Base-by-base conservation (phyloP, 2,329 filamentous ascomycete genomes). In the Myotisia sp. region DNA sequence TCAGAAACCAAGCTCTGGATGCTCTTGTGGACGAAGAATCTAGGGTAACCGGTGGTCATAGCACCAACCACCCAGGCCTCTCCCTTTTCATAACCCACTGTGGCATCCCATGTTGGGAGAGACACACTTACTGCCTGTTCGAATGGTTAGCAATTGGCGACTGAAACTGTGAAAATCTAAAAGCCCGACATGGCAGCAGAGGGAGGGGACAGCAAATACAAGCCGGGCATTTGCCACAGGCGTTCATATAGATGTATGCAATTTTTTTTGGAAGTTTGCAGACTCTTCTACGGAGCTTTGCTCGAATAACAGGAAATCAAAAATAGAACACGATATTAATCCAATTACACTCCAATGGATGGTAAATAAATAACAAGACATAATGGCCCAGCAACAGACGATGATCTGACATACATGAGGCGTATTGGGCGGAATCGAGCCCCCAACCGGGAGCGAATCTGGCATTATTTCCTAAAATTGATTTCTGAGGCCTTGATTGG, bases 41-140 rank as follows among this genome's bases (percentile, higher is more conserved):
- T 73, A 40, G 90, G 90, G 57, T 98, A 98, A 22, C 90, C 90
- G 28, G 81, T 92, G 44, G 73, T 69, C 85, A 98, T 79, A 52
- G 76, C 79, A 42, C 69, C 71, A 12, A 90, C 44, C n/a, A 98
- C 82, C 78, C 83, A 90, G 37, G 76, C 65, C 53, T 92, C 71
- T 33, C 85, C 87, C 57, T 98, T 85, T 56, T 98, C 90, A 52
- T 98, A 98, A 26, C 75, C 87, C 24, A 98, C 67, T 49, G 92
- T 95, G 44, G 85, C 68, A 44, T 68, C 70, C 90, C 90, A 98
- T 60, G 85, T 92, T 24, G 90, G 90, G 17, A 98, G 65, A 10
- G 90, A 95, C 26, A 95, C 87, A 56, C 87, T 95, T 44, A 95
- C 83, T 44, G 87, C 90, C 86, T 94, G 36, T 34, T n/a, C 24